These are phyloP conservation scores for Thermochaetoides thermophila DNA, from an alignment of 495 filamentous ascomycete species.

Conservation along the genomic window DNA sequence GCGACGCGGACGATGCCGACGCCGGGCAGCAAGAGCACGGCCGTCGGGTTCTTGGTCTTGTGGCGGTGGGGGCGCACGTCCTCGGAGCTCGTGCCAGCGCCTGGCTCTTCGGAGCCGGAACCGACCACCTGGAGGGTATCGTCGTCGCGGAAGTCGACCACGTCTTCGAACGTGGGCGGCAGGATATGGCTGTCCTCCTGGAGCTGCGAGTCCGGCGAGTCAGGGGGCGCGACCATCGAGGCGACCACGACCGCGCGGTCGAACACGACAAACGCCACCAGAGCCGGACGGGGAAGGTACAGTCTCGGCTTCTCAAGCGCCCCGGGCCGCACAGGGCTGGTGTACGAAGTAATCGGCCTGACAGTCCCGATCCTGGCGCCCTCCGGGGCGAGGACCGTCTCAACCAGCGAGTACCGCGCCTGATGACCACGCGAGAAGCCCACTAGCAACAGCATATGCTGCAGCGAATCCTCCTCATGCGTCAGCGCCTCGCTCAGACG, in stretches of 20 bases:
- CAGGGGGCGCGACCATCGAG: constrained; percentile 45
- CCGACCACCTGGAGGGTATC: constrained; percentile 44
- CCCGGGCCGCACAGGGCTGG: constrained; percentile 24
- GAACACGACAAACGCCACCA: constrained; percentile 73
- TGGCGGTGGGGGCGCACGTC: constrained; percentile 32
- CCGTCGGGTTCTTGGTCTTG: constrained; percentile 45
- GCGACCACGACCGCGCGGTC: constrained; percentile 59
- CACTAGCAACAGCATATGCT: constrained; percentile 30
- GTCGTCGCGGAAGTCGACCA: constrained; percentile 63
- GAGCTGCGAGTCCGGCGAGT: constrained; percentile 55
- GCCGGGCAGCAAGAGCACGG: constrained; percentile 59
- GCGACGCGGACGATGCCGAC: constrained; percentile 68
- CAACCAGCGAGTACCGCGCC: constrained; percentile 29
- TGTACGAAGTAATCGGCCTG: constrained; percentile 49
- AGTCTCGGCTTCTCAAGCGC: constrained; percentile 44
- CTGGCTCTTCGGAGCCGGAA: constrained; percentile 43
- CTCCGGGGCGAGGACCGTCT: constrained; percentile 26
- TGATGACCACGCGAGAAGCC: constrained; percentile 20
- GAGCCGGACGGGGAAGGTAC: constrained; percentile 58
- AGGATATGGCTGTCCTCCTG: constrained; percentile 44
- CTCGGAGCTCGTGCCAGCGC: constrained; percentile 20
- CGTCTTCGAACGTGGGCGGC: constrained; percentile 61
- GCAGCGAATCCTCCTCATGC: constrained; percentile 25
- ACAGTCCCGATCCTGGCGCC: constrained; percentile 34
- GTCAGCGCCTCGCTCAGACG: constrained; percentile 25